A percentile compares a stretch with the other conserved stretches of the same genome.
These are phyloP conservation scores for Oleoguttula mirabilis DNA, from an alignment of 495 filamentous ascomycete genomes.

Conservation along the genomic window DNA sequence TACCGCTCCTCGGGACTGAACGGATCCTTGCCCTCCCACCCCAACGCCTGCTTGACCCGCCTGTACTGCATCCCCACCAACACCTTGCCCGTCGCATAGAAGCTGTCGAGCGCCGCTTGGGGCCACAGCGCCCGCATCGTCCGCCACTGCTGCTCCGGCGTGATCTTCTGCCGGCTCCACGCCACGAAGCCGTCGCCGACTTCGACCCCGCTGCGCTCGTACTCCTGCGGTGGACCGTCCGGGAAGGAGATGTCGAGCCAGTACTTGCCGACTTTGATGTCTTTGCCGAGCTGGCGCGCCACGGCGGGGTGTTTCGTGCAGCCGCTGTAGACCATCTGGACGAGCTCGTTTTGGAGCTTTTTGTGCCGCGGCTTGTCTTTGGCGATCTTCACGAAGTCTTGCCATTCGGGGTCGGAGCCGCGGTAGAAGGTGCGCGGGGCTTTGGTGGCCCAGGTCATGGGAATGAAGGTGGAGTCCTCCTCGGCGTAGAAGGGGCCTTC, in stretches of 20 bases:
- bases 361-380: conserved; percentile 38
- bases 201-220: conserved; percentile 49
- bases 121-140: conserved; percentile 34
- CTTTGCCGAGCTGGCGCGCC: conserved; percentile 36
- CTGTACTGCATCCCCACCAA: conserved; percentile 17
- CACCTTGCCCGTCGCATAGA: conserved; percentile 7
- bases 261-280: conserved; percentile 35
- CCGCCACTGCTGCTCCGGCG: conserved; percentile 29
- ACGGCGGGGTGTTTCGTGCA: conserved; percentile 16
- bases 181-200: conserved; percentile 41
- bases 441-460: conserved; percentile 44
- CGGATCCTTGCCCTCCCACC: conserved; percentile 16
- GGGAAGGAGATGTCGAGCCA: conserved; percentile 55
- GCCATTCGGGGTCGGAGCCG: conserved; percentile 58
- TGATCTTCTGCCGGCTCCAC: conserved; percentile 38
- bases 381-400: conserved; percentile 47
- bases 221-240: conserved; percentile 45
- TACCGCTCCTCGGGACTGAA: conserved; percentile 13
- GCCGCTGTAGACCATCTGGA: conserved; percentile 31
- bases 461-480: conserved; percentile 46
- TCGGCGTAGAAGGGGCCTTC: conserved; percentile 18
- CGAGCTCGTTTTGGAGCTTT: conserved; percentile 43
- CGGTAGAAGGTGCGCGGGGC: conserved; percentile 43
- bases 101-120: conserved; percentile 22
- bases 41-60: conserved; percentile 16